phyloP scores from a whole-genome alignment of 306 rosid species.

The Inga laurina region DNA sequence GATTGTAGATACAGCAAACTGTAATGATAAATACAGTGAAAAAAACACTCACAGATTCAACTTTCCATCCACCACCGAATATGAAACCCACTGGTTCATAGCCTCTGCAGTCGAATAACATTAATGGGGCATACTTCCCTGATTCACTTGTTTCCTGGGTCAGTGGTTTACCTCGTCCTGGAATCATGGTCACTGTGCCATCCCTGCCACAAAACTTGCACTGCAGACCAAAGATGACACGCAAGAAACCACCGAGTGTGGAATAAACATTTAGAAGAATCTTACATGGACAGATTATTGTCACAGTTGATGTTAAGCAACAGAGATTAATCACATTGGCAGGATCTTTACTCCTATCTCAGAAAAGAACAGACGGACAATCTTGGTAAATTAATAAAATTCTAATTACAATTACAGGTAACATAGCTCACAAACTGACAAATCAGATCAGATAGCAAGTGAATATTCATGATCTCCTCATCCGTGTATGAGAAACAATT shows the following conservation, averaged over 20 bases:
- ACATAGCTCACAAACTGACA: neutral
- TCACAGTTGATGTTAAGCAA: conserved; percentile 16
- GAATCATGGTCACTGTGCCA: conserved; percentile 79
- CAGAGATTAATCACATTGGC: neutral
- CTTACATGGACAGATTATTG: neutral
- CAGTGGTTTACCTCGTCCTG: conserved; percentile 65
- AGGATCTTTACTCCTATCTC: conserved; percentile 1
- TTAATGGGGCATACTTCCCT: conserved; percentile 65
- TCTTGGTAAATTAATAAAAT: conserved; percentile 4
- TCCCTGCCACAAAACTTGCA: conserved; percentile 94
- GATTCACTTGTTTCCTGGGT: conserved; percentile 58
- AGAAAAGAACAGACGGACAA: conserved; percentile 16
- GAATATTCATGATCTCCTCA: neutral
- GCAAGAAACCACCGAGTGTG: conserved; percentile 30
- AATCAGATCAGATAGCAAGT: conserved; percentile 15
- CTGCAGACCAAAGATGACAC: conserved; percentile 41
- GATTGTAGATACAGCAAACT: neutral
- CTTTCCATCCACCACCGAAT: conserved; percentile 72
- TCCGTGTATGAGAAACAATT: neutral
- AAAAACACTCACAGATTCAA: conserved; percentile 77
- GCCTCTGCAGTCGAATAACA: conserved; percentile 88
- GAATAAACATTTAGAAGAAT: conserved; percentile 14
- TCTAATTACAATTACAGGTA: conserved; percentile 2
- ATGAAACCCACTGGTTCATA: conserved; percentile 69
- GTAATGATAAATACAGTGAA: conserved; percentile 5